A percentile compares a stretch with the other conserved stretches of the same genome.
Evolutionary conservation across 495 filamentous ascomycete species (phyloP).

Genomic region (Daldinia bambusicola): DNA sequence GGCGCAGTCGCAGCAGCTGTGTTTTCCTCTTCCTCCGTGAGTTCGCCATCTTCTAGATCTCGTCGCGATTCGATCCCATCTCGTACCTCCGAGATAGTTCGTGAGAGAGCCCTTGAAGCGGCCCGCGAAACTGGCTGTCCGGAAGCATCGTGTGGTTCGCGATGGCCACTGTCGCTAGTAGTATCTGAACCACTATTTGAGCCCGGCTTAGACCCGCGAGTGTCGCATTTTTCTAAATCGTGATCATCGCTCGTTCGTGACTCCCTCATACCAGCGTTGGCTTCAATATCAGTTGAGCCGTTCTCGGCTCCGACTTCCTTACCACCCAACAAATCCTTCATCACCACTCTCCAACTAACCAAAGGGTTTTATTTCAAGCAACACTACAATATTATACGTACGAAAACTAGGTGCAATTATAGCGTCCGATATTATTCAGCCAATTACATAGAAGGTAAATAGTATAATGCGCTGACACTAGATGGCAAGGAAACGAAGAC

Average conservation of each 20-base stretch:
- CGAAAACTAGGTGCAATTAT: background rate
- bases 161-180: background rate
- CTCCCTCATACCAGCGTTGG: background rate
- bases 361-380: background rate
- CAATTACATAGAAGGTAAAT: background rate
- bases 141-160: background rate
- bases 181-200: constrained; percentile 17
- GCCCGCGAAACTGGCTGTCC: background rate
- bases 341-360: constrained; percentile 8
- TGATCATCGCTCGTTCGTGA: background rate
- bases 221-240: constrained; percentile 19
- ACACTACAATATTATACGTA: background rate
- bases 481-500: background rate
- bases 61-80: constrained; percentile 48
- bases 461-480: background rate
- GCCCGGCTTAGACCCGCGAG: background rate
- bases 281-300: background rate
- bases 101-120: constrained; percentile 17
- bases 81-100: constrained; percentile 45
- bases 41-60: constrained; percentile 37
- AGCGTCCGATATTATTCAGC: background rate
- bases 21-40: constrained; percentile 30
- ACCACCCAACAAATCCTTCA: constrained; percentile 6
- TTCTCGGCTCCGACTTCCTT: constrained; percentile 24
- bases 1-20: constrained; percentile 20